phyloP scores from a whole-genome alignment of 192 early-diverging fungal species.

The Blastocladiella britannica region DNA sequence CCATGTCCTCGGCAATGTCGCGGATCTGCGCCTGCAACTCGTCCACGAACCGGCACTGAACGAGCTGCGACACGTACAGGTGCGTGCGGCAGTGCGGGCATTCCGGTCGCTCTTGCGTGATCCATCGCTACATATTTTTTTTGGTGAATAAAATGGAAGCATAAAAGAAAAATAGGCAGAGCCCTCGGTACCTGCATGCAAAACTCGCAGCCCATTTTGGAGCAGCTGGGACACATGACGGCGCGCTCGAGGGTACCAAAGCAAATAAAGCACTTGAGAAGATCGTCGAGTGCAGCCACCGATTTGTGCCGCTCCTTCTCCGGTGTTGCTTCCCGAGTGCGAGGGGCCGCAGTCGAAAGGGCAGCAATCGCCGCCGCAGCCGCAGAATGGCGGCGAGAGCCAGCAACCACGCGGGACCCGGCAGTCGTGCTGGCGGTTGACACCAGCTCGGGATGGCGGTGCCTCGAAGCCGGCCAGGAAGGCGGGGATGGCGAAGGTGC shows the following conservation, averaged over 20 bases:
- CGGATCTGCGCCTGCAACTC: constrained; percentile 10
- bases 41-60: constrained; percentile 22
- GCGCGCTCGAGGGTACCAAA: constrained; percentile 16
- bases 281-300: not conserved
- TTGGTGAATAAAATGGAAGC: too few relatives aligned
- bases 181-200: constrained; percentile 14
- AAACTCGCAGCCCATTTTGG: constrained; percentile 21
- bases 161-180: not conserved
- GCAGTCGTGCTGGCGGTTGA: too few relatives aligned
- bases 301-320: too few relatives aligned
- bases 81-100: constrained; percentile 25
- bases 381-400: too few relatives aligned
- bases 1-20: constrained; percentile 3
- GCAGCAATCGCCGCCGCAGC: too few relatives aligned
- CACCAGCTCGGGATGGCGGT: too few relatives aligned
- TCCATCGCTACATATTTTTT: constrained; percentile 22
- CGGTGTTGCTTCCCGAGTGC: too few relatives aligned
- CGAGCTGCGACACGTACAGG: constrained; percentile 10
- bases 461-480: too few relatives aligned
- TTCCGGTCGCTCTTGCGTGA: constrained; percentile 9
- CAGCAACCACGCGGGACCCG: too few relatives aligned
- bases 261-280: constrained; percentile 27
- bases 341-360: too few relatives aligned
- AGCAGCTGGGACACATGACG: constrained; percentile 21
- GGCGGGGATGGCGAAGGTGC: too few relatives aligned